phyloP scores from a whole-genome alignment of 1,284 basidiomycete species.

The Austropuccinia psidii region DNA sequence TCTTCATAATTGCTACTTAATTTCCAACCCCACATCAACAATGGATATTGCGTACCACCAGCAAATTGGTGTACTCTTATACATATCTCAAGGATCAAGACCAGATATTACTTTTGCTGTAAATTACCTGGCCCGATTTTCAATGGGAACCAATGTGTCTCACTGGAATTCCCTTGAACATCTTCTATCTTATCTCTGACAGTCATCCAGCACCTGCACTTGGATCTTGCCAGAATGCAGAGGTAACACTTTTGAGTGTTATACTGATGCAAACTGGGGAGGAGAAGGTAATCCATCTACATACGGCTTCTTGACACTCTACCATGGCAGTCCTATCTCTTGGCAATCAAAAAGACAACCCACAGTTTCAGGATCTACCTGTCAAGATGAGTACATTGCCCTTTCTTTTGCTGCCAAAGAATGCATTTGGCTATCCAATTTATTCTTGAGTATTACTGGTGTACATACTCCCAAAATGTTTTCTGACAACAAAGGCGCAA shows the following conservation, averaged over 20 bases:
- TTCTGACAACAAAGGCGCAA: neutral
- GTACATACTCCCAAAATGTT: no score
- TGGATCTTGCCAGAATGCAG: neutral
- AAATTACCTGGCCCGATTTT: neutral
- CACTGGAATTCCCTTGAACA: neutral
- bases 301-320: neutral
- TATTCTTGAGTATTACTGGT: no score
- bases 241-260: neutral
- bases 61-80: neutral
- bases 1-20: neutral
- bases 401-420: neutral
- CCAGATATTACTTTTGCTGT: neutral
- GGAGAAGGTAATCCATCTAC: neutral
- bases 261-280: neutral
- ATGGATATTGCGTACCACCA: neutral
- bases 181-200: neutral
- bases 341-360: neutral
- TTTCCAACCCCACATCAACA: neutral
- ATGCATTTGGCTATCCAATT: neutral
- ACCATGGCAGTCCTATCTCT: neutral
- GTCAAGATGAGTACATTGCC: neutral
- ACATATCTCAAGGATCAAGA: neutral
- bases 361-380: neutral
- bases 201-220: neutral
- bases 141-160: neutral